Evolutionary conservation across 495 filamentous ascomycete genomes (phyloP).

Genomic region (Annulohypoxylon bovei): DNA sequence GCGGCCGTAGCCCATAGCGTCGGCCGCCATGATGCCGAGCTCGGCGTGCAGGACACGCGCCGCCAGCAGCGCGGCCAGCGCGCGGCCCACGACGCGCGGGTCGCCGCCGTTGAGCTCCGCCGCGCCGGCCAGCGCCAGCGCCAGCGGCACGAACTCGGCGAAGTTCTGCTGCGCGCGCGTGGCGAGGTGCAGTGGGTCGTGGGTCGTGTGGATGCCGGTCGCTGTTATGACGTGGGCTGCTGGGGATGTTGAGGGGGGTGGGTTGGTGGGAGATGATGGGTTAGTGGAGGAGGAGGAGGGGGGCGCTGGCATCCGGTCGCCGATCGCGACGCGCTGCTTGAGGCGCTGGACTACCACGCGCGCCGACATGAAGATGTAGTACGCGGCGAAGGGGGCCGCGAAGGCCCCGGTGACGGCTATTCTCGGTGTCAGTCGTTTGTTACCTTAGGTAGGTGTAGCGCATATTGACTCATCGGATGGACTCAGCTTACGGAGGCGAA

Average conservation of each 20-base stretch:
- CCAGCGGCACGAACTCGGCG: slow-evolving; percentile 52
- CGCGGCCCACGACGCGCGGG: slow-evolving; percentile 43
- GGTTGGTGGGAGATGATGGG: not conserved
- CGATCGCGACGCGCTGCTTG: slow-evolving; percentile 30
- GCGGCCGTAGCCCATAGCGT: slow-evolving; percentile 45
- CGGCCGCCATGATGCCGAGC: slow-evolving; percentile 46
- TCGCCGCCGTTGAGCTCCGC: slow-evolving; percentile 55
- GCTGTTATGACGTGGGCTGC: no score
- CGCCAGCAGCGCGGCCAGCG: slow-evolving; percentile 46
- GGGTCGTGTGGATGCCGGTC: slow-evolving; percentile 25
- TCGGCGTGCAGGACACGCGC: slow-evolving; percentile 54
- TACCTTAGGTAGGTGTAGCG: no score
- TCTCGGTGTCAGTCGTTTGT: not conserved
- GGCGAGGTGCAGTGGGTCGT: slow-evolving; percentile 43
- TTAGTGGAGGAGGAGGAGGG: not conserved
- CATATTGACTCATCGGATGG: no score
- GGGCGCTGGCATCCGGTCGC: not conserved
- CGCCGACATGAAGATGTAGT: slow-evolving; percentile 51
- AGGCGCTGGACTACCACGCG: slow-evolving; percentile 52
- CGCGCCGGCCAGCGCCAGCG: slow-evolving; percentile 31
- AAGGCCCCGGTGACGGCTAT: slow-evolving; percentile 55
- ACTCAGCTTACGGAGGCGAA: slow-evolving; percentile 18
- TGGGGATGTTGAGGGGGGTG: not conserved
- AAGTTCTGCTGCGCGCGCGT: slow-evolving; percentile 53
- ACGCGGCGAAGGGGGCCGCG: slow-evolving; percentile 55